Evolutionary conservation across 1,284 basidiomycete species (phyloP).

Genomic region (Clitocybe nebularis): DNA sequence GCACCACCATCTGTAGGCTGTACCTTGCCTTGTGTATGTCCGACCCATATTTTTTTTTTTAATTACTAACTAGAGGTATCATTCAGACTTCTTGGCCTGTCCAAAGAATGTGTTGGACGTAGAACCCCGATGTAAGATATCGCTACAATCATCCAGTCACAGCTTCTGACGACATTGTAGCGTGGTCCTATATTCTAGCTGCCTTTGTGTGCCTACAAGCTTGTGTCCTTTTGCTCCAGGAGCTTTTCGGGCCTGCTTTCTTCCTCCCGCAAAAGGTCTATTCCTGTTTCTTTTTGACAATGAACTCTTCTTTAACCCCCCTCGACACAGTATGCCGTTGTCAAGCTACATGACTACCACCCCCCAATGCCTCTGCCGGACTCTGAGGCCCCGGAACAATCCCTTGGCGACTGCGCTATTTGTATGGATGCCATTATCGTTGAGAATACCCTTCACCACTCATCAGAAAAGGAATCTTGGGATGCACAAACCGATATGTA

Average conservation of each 20-base stretch:
- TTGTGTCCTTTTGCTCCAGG: slow-evolving; percentile 67
- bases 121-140: slow-evolving; percentile 62
- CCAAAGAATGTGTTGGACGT: slow-evolving; percentile 84
- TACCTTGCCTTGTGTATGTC: slow-evolving; percentile 75
- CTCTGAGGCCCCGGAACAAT: slow-evolving; percentile 66
- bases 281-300: slow-evolving; percentile 13
- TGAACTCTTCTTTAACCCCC: slow-evolving; percentile 1
- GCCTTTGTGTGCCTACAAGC: slow-evolving; percentile 66
- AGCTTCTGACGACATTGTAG: slow-evolving; percentile 37
- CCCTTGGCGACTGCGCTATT: slow-evolving; percentile 82
- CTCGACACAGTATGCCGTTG: slow-evolving; percentile 49
- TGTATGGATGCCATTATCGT: slow-evolving; percentile 84
- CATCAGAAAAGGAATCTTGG: slow-evolving; percentile 20
- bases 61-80: slow-evolving; percentile 1
- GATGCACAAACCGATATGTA: slow-evolving; percentile 19
- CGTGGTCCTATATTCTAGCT: slow-evolving; percentile 66
- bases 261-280: slow-evolving; percentile 68
- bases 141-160: no score
- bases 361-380: slow-evolving; percentile 70
- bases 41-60: neutral
- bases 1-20: slow-evolving; percentile 69
- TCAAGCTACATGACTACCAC: slow-evolving; percentile 79
- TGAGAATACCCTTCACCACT: slow-evolving; percentile 37
- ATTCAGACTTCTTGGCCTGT: slow-evolving; percentile 74
- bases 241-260: slow-evolving; percentile 76